These are phyloP conservation scores for Pythium rishiriense DNA, from an alignment of 352 stramenopile species.

Conservation along the genomic window DNA sequence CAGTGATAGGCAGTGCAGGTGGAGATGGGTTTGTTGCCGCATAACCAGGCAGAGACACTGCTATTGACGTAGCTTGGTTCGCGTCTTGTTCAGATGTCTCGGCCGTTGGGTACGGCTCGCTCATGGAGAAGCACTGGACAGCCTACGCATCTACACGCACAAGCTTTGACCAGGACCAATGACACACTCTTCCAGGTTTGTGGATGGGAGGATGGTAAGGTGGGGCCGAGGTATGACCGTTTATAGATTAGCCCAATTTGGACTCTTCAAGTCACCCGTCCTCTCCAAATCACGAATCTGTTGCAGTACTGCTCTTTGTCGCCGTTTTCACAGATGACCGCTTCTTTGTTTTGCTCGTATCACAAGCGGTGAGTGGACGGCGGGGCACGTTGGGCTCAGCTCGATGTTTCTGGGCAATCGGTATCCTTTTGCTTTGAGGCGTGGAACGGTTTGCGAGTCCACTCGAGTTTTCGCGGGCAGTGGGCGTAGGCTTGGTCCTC, in stretches of 20 bases:
- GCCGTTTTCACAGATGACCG: not conserved
- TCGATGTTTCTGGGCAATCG: not conserved
- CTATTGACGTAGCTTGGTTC: not conserved
- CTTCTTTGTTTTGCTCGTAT: slow-evolving; percentile 12
- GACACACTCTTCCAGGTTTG: not conserved
- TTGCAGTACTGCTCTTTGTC: not conserved
- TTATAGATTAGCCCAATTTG: slow-evolving; percentile 1
- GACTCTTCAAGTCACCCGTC: not conserved
- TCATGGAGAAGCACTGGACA: slow-evolving; percentile 1
- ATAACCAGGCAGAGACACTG: not conserved
- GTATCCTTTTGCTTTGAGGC: not conserved
- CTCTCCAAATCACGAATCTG: not conserved
- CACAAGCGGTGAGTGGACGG: not conserved
- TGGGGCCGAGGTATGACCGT: not conserved
- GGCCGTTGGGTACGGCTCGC: slow-evolving; percentile 5
- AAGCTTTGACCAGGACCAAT: not conserved
- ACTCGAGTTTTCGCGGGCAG: slow-evolving; percentile 13
- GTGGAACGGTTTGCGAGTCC: slow-evolving; percentile 3
- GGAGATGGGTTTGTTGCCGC: not conserved
- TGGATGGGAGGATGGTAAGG: too few relatives aligned
- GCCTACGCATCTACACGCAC: not conserved
- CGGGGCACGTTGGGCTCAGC: not conserved
- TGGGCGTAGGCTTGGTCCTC: too few relatives aligned
- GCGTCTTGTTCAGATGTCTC: not conserved
- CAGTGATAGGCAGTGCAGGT: not conserved